Conservation (phyloP, 2,329 filamentous ascomycete species). For the Aulographum hederae region DNA sequence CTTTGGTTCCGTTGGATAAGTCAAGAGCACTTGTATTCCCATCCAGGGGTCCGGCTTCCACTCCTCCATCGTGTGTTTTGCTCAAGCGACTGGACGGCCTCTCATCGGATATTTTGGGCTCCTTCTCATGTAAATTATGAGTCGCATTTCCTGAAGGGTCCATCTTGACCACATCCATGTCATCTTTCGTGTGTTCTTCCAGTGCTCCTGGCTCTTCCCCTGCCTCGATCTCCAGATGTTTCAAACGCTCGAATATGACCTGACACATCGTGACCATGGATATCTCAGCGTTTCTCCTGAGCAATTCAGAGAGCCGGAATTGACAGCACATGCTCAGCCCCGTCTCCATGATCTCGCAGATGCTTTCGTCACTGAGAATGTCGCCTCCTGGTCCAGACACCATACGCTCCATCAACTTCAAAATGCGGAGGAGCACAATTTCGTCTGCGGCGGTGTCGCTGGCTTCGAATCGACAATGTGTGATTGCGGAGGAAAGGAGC, state of each 20-base stretch:
- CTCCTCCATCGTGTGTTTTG: background rate
- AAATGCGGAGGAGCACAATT: conserved; percentile 80
- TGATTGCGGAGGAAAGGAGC: conserved; percentile 81
- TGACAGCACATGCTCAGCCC: conserved; percentile 96
- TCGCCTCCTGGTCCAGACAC: conserved; percentile 84
- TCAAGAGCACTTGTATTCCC: conserved; percentile 5
- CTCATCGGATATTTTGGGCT: background rate
- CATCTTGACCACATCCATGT: conserved; percentile 67
- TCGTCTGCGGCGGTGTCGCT: conserved; percentile 79
- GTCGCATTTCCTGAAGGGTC: conserved; percentile 46
- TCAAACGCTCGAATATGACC: conserved; percentile 87
- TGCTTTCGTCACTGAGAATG: conserved; percentile 89
- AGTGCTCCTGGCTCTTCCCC: conserved; percentile 47
- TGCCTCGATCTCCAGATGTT: conserved; percentile 64
- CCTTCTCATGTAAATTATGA: background rate
- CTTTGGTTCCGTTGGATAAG: conserved; percentile 2
- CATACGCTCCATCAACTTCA: conserved; percentile 98
- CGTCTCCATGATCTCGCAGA: conserved; percentile 99
- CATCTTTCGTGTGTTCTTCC: conserved; percentile 47
- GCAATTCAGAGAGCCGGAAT: conserved; percentile 71
- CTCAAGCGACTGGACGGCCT: too few species aligned
- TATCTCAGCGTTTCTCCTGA: conserved; percentile 83
- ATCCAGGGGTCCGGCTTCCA: background rate
- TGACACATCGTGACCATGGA: conserved; percentile 99
- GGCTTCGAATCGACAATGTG: conserved; percentile 92